Conservation (phyloP, 148 eudicot genomes). For the Talinum fruticosum region DNA sequence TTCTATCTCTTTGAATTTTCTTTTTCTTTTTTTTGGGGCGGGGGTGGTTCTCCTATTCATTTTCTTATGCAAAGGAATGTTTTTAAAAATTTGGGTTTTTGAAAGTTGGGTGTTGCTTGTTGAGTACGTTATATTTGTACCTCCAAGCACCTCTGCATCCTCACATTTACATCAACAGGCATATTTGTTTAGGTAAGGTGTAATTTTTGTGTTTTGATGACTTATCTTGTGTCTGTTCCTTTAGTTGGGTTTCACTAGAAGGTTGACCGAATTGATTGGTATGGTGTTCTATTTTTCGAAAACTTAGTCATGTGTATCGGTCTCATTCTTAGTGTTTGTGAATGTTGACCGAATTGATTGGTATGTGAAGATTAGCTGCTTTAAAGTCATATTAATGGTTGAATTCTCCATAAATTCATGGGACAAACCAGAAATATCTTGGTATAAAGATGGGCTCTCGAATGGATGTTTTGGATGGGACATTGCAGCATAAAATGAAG, state of each 20-base stretch:
- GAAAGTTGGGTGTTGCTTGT: neutral
- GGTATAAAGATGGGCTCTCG: neutral
- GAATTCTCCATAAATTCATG: neutral
- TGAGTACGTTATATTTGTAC: slow-evolving; percentile 45
- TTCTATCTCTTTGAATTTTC: neutral
- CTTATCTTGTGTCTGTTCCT: neutral
- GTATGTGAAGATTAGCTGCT: neutral
- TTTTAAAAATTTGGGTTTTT: neutral
- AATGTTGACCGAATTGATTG: neutral
- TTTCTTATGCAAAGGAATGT: no score
- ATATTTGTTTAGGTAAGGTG: slow-evolving; percentile 48
- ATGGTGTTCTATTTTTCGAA: neutral
- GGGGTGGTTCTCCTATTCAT: neutral
- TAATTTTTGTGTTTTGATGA: neutral
- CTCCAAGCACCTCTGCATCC: slow-evolving; percentile 49
- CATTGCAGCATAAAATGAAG: neutral
- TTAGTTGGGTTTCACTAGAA: neutral
- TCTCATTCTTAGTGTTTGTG: neutral
- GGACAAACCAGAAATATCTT: neutral
- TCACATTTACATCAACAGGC: slow-evolving; percentile 59
- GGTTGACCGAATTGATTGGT: no score
- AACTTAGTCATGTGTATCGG: neutral
- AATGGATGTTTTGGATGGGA: neutral
- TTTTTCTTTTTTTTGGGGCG: neutral
- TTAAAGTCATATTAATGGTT: neutral